Percentiles rank a stretch among this genome's conserved stretches.
phyloP scores from a whole-genome alignment of 768 basidiomycete species.

The Pleurotus cornucopiae region DNA sequence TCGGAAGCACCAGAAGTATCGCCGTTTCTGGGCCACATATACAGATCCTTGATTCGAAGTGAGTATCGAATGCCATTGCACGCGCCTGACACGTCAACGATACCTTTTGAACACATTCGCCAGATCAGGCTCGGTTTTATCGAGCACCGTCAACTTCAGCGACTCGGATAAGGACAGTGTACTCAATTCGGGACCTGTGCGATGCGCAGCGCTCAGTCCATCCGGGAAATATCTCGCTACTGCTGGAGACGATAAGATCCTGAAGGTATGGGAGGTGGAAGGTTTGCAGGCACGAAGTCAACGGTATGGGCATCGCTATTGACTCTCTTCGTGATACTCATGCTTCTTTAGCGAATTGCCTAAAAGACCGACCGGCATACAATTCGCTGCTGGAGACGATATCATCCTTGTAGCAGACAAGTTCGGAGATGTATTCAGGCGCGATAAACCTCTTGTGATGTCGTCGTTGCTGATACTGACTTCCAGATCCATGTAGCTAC shows the following conservation, averaged over 20 bases:
- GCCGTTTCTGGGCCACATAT: constrained; percentile 60
- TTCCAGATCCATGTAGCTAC: constrained; percentile 41
- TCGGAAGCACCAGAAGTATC: constrained; percentile 28
- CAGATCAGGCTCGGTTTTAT: constrained; percentile 51
- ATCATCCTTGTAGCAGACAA: constrained; percentile 87
- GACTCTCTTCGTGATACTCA: constrained; percentile 4
- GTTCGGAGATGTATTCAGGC: constrained; percentile 93
- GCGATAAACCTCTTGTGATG: constrained; percentile 9
- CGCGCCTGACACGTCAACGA: no score
- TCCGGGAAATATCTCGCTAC: constrained; percentile 50
- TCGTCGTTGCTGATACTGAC: neutral
- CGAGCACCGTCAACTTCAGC: constrained; percentile 35
- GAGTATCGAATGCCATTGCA: constrained; percentile 20
- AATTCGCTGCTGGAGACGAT: constrained; percentile 55
- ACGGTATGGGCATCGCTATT: constrained; percentile 39
- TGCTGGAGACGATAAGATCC: constrained; percentile 72
- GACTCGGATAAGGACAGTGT: constrained; percentile 26
- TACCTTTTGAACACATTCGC: neutral
- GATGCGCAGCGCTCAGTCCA: constrained; percentile 50
- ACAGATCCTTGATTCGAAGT: constrained; percentile 55
- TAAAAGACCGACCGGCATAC: constrained; percentile 74
- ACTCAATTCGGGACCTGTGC: constrained; percentile 51
- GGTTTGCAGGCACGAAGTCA: constrained; percentile 52
- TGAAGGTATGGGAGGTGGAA: constrained; percentile 72
- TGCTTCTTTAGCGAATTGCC: constrained; percentile 59